phyloP scores from a whole-genome alignment of 2,329 filamentous ascomycete species.

The Keithomyces neogunnii region DNA sequence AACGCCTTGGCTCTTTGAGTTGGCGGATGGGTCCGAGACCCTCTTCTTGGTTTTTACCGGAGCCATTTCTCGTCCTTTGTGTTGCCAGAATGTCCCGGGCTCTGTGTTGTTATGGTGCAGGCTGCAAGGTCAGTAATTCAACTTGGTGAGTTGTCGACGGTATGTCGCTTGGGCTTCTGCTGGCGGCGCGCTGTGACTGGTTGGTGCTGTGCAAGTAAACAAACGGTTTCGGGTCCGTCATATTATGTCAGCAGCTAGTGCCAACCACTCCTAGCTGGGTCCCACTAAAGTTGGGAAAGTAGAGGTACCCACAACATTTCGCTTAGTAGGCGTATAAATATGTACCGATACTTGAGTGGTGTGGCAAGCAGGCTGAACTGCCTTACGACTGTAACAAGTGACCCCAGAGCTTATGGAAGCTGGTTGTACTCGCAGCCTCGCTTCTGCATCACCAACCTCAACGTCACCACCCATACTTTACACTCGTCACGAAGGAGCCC shows the following conservation, averaged over 20 bases:
- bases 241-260: slow-evolving; percentile 8
- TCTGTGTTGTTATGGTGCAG: background rate
- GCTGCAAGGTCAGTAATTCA: background rate
- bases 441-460: background rate
- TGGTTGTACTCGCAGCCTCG: slow-evolving; percentile 5
- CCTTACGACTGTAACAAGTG: slow-evolving; percentile 26
- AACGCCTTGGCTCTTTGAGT: slow-evolving; percentile 11
- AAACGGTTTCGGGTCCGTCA: slow-evolving; percentile 16
- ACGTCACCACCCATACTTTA: background rate
- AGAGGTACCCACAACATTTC: background rate
- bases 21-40: slow-evolving; percentile 15
- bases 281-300: background rate
- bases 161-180: background rate
- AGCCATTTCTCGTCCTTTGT: slow-evolving; percentile 31
- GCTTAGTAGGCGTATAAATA: background rate
- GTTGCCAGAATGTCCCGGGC: background rate
- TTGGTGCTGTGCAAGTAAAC: slow-evolving; percentile 27
- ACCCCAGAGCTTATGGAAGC: slow-evolving; percentile 2
- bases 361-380: slow-evolving; percentile 33
- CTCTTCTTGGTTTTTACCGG: slow-evolving; percentile 32
- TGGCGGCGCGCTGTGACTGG: slow-evolving; percentile 12
- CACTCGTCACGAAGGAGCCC: background rate
- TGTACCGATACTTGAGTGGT: slow-evolving; percentile 11
- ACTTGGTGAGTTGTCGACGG: background rate
- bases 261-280: background rate